Base-by-base conservation (phyloP, 306 rosid species). In the Quercus engelmannii region DNA sequence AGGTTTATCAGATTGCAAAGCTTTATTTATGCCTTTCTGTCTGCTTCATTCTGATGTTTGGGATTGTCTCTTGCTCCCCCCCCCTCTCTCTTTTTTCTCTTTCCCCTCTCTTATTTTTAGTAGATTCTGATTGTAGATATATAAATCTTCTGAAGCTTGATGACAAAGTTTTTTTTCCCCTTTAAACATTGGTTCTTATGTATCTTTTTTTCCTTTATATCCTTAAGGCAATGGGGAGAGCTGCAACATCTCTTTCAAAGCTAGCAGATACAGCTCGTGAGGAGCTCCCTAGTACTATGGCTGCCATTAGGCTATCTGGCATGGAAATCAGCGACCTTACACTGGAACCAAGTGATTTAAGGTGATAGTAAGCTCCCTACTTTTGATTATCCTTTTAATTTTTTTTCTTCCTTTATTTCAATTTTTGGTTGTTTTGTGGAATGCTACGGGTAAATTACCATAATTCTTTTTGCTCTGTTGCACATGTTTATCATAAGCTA, bases 291-390 rank as follows among this genome's bases (percentile, higher is more conserved):
- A 88, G 98, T 81, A 93, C 98, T 62, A 95, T 95, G 99, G 92
- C 99, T 79, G 94, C 99, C 73, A 76, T 93, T 55, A 90, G 98
- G 92, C 96, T 95, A 76, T 93, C 98, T 0, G 97, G 97, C 88
- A 95, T 95, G 99, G 99, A 95, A 83, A 92, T 95, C 73, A 91
- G 98, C 55, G 97, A 93, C 87, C 94, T 95, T 49, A 93, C 97
- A 0, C 87, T 83, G 59, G 92, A 88, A 79, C 79, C 85, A 81
- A 95, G 89, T 69, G 99, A 93, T 76, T 86, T 95, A 78, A 95
- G 99, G 99, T 93, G 78, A 83, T 77, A 26, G 67, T 20, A 56
- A 75, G n/a, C 76, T 64, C 78, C 76, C 69, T 74, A 61, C 56
- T 67, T 51, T 77, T 38, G 71, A 21, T 54, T 8, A 69, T 80